Conservation (phyloP, 2,329 filamentous ascomycete species). For the Cladosporium sp. region DNA sequence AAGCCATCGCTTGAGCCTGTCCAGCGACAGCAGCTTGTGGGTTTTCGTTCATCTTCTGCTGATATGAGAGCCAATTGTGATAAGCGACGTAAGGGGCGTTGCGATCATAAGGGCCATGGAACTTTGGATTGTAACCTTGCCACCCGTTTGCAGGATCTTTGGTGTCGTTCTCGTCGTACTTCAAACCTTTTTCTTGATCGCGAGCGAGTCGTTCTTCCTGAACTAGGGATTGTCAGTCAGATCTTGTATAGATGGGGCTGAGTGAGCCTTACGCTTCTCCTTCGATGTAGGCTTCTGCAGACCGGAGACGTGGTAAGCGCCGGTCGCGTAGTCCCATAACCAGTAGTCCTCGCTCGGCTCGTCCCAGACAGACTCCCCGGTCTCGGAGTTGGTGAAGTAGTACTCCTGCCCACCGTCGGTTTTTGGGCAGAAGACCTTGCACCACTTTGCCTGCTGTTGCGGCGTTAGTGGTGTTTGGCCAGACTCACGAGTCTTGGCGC, state of each 20-base stretch:
- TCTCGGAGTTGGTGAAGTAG: slow-evolving; percentile 28
- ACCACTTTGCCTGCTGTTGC: slow-evolving; percentile 16
- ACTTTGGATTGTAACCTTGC: slow-evolving; percentile 84
- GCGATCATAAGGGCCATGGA: slow-evolving; percentile 94
- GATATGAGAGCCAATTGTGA: slow-evolving; percentile 28
- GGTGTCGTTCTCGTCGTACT: slow-evolving; percentile 35
- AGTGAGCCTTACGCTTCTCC: background rate
- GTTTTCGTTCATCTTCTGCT: slow-evolving; percentile 22
- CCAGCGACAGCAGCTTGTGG: slow-evolving; percentile 21
- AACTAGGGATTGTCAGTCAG: background rate
- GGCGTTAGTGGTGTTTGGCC: background rate
- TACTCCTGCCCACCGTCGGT: slow-evolving; percentile 13
- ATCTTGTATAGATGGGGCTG: background rate
- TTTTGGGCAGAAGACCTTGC: slow-evolving; percentile 19
- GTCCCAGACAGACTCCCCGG: slow-evolving; percentile 22
- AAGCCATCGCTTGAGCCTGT: slow-evolving; percentile 37
- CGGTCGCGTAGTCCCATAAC: slow-evolving; percentile 24
- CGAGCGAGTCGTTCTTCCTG: slow-evolving; percentile 3
- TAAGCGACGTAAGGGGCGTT: slow-evolving; percentile 72
- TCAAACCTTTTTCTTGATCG: slow-evolving; percentile 44
- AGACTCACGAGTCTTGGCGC: background rate
- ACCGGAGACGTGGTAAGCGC: slow-evolving; percentile 21
- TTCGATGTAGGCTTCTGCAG: slow-evolving; percentile 22
- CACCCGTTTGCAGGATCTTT: slow-evolving; percentile 9
- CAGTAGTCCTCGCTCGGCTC: slow-evolving; percentile 31